These are phyloP conservation scores for Pisolithus albus DNA, from an alignment of 768 basidiomycete species.

Conservation along the genomic window DNA sequence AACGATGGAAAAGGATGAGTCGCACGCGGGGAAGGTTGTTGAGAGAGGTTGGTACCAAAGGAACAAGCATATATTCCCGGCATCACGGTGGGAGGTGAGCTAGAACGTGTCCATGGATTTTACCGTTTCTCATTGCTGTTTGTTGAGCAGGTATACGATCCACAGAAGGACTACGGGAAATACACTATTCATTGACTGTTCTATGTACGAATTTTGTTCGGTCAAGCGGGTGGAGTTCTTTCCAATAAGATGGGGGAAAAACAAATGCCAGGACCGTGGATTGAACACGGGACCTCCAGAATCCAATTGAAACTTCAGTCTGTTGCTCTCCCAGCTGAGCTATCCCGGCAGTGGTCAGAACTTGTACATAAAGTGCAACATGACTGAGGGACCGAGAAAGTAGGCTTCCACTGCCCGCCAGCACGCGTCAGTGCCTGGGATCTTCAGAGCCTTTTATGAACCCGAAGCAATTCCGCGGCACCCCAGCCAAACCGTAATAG, in stretches of 20 bases:
- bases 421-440: no score
- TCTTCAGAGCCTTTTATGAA: no score
- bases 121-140: constrained; percentile 1
- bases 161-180: constrained; percentile 88
- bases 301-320: constrained; percentile 22
- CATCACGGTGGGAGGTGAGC: constrained; percentile 90
- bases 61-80: constrained; percentile 97
- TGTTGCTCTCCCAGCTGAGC: constrained; percentile 35
- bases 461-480: no score
- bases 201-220: background rate
- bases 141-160: constrained; percentile 70
- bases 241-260: constrained; percentile 6
- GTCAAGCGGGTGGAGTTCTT: background rate
- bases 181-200: constrained; percentile 55
- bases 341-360: constrained; percentile 19
- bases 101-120: background rate
- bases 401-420: no score
- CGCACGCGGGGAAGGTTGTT: constrained; percentile 97
- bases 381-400: no score
- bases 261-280: constrained; percentile 35
- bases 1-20: constrained; percentile 95
- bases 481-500: no score
- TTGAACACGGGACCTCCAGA: constrained; percentile 42
- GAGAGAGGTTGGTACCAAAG: constrained; percentile 93
- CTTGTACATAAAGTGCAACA: no score